Evolutionary conservation across 495 filamentous ascomycete species (phyloP).

Genomic region (Aspergillus diversus): DNA sequence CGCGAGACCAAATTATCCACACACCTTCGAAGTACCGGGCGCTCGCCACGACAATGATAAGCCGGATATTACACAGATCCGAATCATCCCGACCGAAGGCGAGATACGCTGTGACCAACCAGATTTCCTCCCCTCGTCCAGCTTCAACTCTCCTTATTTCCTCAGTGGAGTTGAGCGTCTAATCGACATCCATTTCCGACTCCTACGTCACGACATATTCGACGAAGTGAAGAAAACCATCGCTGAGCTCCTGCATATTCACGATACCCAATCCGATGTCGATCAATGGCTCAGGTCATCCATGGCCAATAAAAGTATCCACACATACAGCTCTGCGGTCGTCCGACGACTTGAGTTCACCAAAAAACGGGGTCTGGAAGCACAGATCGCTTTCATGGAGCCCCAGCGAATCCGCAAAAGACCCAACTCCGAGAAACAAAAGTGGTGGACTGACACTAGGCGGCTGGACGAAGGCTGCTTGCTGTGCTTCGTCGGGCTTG

Average conservation of each 20-base stretch:
- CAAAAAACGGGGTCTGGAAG: slow-evolving; percentile 1
- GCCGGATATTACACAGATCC: background rate
- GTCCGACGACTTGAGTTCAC: slow-evolving; percentile 2
- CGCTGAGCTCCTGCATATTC: slow-evolving; percentile 1
- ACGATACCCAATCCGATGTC: background rate
- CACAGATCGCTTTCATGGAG: background rate
- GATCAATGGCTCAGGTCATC: slow-evolving; percentile 4
- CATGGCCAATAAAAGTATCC: slow-evolving; percentile 11
- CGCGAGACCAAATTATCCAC: background rate
- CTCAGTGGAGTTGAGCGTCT: slow-evolving; percentile 5
- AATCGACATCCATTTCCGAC: slow-evolving; percentile 10
- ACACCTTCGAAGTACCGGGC: background rate
- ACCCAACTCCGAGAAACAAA: background rate
- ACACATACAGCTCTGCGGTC: background rate
- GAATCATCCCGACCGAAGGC: slow-evolving; percentile 8
- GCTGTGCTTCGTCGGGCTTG: slow-evolving; percentile 6
- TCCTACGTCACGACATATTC: slow-evolving; percentile 14
- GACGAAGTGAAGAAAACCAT: slow-evolving; percentile 8
- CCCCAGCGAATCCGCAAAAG: background rate
- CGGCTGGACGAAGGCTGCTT: slow-evolving; percentile 7
- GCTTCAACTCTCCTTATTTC: slow-evolving; percentile 6
- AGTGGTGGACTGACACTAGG: slow-evolving; percentile 5
- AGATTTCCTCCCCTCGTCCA: slow-evolving; percentile 5
- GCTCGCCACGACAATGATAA: slow-evolving; percentile 12
- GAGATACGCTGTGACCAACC: slow-evolving; percentile 10